Percentiles rank a stretch among this genome's conserved stretches.
Evolutionary conservation across 176 grass and related monocot species (phyloP).

Genomic region (Alopecurus myosuroides): DNA sequence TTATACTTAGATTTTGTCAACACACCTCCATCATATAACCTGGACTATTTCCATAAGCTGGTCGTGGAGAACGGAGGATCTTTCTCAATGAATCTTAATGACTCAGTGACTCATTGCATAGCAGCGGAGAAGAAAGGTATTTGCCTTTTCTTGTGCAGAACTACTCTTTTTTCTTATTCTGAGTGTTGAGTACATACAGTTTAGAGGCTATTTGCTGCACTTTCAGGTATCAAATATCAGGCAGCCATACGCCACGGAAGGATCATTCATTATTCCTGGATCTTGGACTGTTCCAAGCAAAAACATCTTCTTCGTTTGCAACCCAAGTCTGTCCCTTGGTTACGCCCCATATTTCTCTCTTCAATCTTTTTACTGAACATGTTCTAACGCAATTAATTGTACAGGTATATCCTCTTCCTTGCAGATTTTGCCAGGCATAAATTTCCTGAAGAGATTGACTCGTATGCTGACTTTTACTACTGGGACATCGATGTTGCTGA

Average conservation of each 20-base stretch:
- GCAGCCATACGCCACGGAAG: conserved; percentile 60
- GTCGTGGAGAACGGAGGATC: conserved; percentile 91
- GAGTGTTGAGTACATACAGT: conserved; percentile 17
- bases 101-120: conserved; percentile 84
- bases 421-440: conserved; percentile 66
- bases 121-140: conserved; percentile 84
- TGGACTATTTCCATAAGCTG: conserved; percentile 87
- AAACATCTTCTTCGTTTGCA: conserved; percentile 71
- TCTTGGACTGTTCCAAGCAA: conserved; percentile 87
- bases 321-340: conserved; percentile 64
- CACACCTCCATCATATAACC: conserved; percentile 65
- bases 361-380: conserved; percentile 13
- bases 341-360: conserved; percentile 14
- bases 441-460: conserved; percentile 77
- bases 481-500: conserved; percentile 81
- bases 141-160: conserved; percentile 17
- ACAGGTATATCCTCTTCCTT: conserved; percentile 83
- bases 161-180: conserved; percentile 6
- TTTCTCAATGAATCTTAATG: conserved; percentile 98
- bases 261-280: conserved; percentile 88
- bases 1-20: conserved; percentile 82
- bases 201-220: conserved; percentile 18
- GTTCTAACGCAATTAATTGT: conserved; percentile 30
- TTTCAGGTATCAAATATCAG: conserved; percentile 88
- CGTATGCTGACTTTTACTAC: conserved; percentile 74